Percentiles rank a stretch among this genome's conserved stretches.
These are phyloP conservation scores for Komagataella pseudopastoris DNA, from an alignment of 805 yeast genomes.

Conservation along the genomic window DNA sequence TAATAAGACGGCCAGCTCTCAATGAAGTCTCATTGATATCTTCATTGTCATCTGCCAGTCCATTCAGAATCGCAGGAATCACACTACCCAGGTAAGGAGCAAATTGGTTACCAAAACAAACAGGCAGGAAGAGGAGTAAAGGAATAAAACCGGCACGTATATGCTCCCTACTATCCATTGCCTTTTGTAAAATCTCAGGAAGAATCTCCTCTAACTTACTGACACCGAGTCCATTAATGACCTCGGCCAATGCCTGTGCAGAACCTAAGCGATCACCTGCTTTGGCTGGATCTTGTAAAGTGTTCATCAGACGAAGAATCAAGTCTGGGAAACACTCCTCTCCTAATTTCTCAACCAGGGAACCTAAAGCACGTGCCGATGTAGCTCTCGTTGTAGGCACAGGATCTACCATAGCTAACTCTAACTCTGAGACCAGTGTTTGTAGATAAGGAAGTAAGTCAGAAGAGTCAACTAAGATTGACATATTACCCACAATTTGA, in stretches of 20 bases:
- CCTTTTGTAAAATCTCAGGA: constrained; percentile 65
- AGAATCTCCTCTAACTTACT: constrained; percentile 77
- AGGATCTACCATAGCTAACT: constrained; percentile 95
- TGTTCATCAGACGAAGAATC: constrained; percentile 64
- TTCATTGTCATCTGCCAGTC: constrained; percentile 84
- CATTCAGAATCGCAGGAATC: constrained; percentile 84
- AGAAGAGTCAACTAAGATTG: constrained; percentile 79
- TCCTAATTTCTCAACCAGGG: constrained; percentile 90
- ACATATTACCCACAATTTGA: constrained; percentile 98
- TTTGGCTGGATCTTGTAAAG: constrained; percentile 63
- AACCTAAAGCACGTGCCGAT: constrained; percentile 94
- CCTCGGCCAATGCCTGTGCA: constrained; percentile 94
- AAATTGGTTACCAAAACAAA: constrained; percentile 85
- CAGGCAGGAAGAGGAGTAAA: constrained; percentile 76
- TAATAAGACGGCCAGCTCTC: constrained; percentile 87
- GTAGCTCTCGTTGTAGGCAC: constrained; percentile 96
- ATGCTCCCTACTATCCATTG: constrained; percentile 50
- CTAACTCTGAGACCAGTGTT: constrained; percentile 68
- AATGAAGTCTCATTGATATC: constrained; percentile 79
- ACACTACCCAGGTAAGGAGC: constrained; percentile 77
- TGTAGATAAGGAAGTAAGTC: constrained; percentile 79
- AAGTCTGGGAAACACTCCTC: constrained; percentile 91
- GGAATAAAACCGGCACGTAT: constrained; percentile 92
- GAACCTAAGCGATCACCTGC: constrained; percentile 93
- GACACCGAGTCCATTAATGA: constrained; percentile 82